phyloP scores from a whole-genome alignment of 192 early-diverging fungal species.

The Dispira simplex region DNA sequence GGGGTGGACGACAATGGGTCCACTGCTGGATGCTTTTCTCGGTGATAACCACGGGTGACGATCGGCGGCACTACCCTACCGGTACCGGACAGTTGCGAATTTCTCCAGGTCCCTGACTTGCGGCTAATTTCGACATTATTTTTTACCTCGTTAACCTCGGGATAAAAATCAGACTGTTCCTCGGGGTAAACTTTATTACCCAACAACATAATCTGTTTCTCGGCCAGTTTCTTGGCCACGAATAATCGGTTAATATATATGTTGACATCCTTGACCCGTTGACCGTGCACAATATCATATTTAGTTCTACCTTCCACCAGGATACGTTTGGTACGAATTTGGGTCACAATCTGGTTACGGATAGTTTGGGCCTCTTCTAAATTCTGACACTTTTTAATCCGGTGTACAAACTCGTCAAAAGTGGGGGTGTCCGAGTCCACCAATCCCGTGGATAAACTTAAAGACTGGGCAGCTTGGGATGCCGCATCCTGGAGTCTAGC shows the following conservation, averaged over 20 bases:
- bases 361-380: conserved; percentile 42
- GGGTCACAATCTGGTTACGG: conserved; percentile 50
- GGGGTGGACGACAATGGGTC: not conserved
- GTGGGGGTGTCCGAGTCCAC: conserved; percentile 19
- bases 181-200: conserved; percentile 29
- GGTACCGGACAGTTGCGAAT: not conserved
- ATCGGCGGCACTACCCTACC: too few species aligned
- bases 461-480: not conserved
- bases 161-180: conserved; percentile 16
- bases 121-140: not conserved
- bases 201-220: conserved; percentile 46
- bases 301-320: conserved; percentile 38
- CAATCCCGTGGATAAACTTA: conserved; percentile 8
- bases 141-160: not conserved
- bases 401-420: conserved; percentile 61
- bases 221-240: conserved; percentile 53
- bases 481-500: conserved; percentile 11
- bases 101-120: not conserved
- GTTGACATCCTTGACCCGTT: conserved; percentile 50
- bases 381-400: conserved; percentile 51
- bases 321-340: conserved; percentile 50
- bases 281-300: conserved; percentile 68
- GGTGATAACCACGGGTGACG: not conserved
- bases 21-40: not conserved
- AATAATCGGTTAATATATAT: conserved; percentile 62